Conservation (phyloP, 1,284 basidiomycete species). For the Polyporus tsugae region DNA sequence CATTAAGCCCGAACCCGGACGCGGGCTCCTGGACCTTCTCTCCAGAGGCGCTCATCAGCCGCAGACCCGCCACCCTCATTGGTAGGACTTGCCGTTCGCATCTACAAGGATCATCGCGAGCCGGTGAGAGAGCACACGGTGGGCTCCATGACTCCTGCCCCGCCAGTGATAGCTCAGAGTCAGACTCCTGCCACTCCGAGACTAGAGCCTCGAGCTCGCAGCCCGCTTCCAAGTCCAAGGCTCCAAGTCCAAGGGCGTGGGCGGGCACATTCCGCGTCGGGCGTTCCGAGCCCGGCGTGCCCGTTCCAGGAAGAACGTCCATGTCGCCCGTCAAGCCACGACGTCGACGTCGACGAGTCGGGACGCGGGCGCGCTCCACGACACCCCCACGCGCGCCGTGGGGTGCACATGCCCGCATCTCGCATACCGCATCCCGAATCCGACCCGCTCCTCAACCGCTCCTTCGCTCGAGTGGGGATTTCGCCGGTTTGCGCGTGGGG, state of each 20-base stretch:
- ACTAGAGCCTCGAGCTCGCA: background rate
- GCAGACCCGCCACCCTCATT: background rate
- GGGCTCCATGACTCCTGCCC: background rate
- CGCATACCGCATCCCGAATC: background rate
- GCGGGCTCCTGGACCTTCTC: background rate
- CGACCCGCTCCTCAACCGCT: background rate
- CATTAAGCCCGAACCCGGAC: conserved; percentile 5
- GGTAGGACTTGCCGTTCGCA: background rate
- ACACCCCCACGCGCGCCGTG: background rate
- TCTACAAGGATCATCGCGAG: background rate
- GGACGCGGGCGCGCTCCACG: background rate
- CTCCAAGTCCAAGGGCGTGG: background rate
- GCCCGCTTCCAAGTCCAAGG: background rate
- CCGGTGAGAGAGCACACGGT: background rate
- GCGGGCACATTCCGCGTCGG: background rate
- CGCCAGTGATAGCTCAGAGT: background rate
- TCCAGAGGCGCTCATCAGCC: conserved; percentile 1
- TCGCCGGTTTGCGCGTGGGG: background rate
- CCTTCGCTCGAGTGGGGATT: background rate
- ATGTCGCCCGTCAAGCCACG: background rate
- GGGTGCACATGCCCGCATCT: background rate
- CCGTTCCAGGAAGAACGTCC: background rate
- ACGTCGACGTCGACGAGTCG: background rate
- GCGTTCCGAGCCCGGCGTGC: conserved; percentile 2
- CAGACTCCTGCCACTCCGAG: background rate